Conservation (phyloP, 805 yeast species). For the Metschnikowia peoriensis region DNA sequence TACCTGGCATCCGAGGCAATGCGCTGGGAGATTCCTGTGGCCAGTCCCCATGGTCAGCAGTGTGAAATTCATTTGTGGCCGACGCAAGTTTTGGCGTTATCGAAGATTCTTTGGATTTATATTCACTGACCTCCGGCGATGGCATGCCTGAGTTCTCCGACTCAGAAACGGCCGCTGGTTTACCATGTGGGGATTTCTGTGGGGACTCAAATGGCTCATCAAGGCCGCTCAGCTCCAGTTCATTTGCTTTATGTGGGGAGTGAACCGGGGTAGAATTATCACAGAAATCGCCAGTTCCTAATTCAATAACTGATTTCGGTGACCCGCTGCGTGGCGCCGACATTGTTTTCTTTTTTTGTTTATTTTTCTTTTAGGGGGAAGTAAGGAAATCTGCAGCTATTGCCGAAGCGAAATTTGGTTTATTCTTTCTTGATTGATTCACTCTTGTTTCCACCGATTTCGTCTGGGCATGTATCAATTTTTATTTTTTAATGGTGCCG, state of each 20-base stretch:
- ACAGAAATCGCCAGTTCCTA: background rate
- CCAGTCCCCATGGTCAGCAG: background rate
- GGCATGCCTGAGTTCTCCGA: background rate
- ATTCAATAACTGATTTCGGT: background rate
- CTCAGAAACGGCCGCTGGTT: background rate
- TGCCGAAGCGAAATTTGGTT: background rate
- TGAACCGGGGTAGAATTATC: background rate
- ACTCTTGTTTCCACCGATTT: background rate
- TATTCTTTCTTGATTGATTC: background rate
- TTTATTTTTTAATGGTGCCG: background rate
- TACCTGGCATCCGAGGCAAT: conserved; percentile 45
- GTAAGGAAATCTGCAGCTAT: background rate
- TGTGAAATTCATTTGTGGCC: too few species aligned
- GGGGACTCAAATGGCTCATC: conserved; percentile 10
- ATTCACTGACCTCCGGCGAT: background rate
- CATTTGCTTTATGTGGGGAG: background rate
- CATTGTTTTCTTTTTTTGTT: background rate
- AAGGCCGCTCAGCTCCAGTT: conserved; percentile 2
- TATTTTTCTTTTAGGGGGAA: background rate
- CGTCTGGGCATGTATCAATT: background rate
- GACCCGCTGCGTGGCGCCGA: background rate
- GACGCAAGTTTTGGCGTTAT: background rate
- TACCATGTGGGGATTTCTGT: background rate
- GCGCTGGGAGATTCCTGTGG: conserved; percentile 7
- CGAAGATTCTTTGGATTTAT: background rate